Evolutionary conservation across 2,329 filamentous ascomycete genomes (phyloP), one percentile per base, ranked within the genome.

Genomic region (Colletotrichum noveboracense): DNA sequence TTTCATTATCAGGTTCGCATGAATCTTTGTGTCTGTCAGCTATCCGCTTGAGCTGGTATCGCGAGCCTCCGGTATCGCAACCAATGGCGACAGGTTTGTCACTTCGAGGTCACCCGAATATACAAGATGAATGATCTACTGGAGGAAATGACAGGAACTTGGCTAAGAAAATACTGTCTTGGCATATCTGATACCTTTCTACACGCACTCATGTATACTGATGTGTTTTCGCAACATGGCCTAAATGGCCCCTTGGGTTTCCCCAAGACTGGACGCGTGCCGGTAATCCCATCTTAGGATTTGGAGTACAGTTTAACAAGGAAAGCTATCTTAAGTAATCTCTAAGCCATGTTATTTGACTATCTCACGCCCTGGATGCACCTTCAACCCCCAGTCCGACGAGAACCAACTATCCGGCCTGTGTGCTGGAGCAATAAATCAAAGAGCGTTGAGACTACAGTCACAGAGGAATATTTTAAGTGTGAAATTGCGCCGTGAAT

Each of bases 41-140:
- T 48, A n/a, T 43, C 38, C 38, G 38, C 2, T 43, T 43, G 0
- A 12, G 38, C 38, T 3, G 18, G 38, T 43, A 43, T 43, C 16
- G 3, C 38, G 38, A 10, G 38, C 1, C 18, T n/a, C 18, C 0
- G 9, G 38, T n/a, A 10, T 43, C 2, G 8, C 18, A 9, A 18
- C 1, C 18, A n/a, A n/a, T 43, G 2, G 9, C 38, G 18, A 43
- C 38, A 43, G 38, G 18, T 43, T 43, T 43, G 5, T n/a, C 5
- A 43, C 38, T n/a, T n/a, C 1, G 8, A 12, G 38, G 5, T 12
- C 16, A 43, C 38, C 7, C 0, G 16, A 43, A 43, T 43, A n/a
- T 0, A 43, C 9, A n/a, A n/a, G 2, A 18, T 10, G 18, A 43
- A 43, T 43, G 9, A 43, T n/a, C 0, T 43, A 6, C 16, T 3